Evolutionary conservation across 78 protist genomes (phyloP), one percentile per base, ranked within the genome.

Genomic region (Capsaspora owczarzaki): DNA sequence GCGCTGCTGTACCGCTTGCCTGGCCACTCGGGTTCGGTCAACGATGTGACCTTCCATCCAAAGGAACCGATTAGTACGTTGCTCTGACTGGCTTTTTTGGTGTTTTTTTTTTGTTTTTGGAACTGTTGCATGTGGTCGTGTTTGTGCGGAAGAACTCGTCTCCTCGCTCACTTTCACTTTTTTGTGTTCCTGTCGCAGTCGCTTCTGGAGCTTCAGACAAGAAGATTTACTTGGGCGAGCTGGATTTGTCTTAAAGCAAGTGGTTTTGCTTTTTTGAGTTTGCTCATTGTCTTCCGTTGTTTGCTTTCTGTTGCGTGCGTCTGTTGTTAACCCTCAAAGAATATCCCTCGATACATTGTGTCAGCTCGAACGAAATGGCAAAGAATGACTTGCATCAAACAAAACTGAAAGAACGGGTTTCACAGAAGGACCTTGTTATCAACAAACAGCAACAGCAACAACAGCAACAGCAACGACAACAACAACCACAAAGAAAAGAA

Each of bases 21-120:
- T 1, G 96, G 96, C 22, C 94, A 93, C 77, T 40, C 60, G 19
- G 91, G 93, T 33, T 70, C 80, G 27, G 93, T 93, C 38, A 93
- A 90, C 75, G 89, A 90, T 37, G 92, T 93, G 1, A 80, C 61
- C 31, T 90, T 92, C 89, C 93, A 90, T 70, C 96, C 96, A 22
- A 66, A 25, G n/a, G 93, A 89, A 82, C 96, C 96, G 37, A 89
- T 92, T 79, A 83, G 79, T 81, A 27, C 27, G 78, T 70, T 12
- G 60, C 22, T 25, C 25, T 12, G 33, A 38, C 27, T 51, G 60
- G 43, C 40, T 37, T 3, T 70, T 22, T 69, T 3, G 33, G 66
- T 80, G 76, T 44, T 66, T 6, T 68, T 6, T 46, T 14, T 69
- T 23, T 53, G 77, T 63, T 5, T 66, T 27, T 78, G 4, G 37